These are phyloP conservation scores for Plasmodium chabaudi DNA, from an alignment of 169 alveolate genomes.

Conservation along the genomic window DNA sequence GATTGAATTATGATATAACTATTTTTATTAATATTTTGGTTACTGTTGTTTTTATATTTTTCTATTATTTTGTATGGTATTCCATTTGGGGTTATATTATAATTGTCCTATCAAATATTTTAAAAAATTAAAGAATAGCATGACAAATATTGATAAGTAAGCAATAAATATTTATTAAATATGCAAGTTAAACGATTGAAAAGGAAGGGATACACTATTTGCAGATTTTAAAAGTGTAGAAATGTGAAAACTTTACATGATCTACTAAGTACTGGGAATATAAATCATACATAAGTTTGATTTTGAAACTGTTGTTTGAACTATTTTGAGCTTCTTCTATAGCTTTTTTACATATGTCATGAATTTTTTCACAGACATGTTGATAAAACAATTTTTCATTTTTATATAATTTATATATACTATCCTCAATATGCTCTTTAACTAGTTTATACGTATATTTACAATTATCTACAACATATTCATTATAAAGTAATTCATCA, in stretches of 20 bases:
- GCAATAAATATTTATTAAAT: too few relatives aligned
- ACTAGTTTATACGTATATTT: slow-evolving; percentile 2
- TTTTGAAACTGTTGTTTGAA: not conserved
- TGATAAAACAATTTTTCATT: slow-evolving; percentile 24
- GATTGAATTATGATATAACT: slow-evolving; percentile 40
- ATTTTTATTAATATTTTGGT: slow-evolving; percentile 12
- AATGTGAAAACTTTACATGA: not conserved
- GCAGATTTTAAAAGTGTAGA: not conserved
- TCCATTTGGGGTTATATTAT: slow-evolving; percentile 24
- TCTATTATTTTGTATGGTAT: slow-evolving; percentile 46
- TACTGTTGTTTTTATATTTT: not conserved
- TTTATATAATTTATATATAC: slow-evolving; percentile 30
- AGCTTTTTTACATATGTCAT: slow-evolving; percentile 47
- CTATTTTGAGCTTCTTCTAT: slow-evolving; percentile 20
- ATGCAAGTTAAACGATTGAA: not conserved
- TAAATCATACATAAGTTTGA: slow-evolving; percentile 9
- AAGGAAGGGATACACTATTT: not conserved
- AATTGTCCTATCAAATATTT: not conserved
- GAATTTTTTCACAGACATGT: slow-evolving; percentile 15
- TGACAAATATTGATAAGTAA: too few relatives aligned
- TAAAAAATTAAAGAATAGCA: not conserved
- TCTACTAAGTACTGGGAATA: slow-evolving; percentile 35
- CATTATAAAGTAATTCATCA: slow-evolving; percentile 31
- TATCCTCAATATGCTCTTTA: slow-evolving; percentile 24
- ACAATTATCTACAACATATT: slow-evolving; percentile 21